Percentiles rank a stretch among this genome's conserved stretches.
Conservation (phyloP, 139 green algal genomes). For the Chlorella sp. region DNA sequence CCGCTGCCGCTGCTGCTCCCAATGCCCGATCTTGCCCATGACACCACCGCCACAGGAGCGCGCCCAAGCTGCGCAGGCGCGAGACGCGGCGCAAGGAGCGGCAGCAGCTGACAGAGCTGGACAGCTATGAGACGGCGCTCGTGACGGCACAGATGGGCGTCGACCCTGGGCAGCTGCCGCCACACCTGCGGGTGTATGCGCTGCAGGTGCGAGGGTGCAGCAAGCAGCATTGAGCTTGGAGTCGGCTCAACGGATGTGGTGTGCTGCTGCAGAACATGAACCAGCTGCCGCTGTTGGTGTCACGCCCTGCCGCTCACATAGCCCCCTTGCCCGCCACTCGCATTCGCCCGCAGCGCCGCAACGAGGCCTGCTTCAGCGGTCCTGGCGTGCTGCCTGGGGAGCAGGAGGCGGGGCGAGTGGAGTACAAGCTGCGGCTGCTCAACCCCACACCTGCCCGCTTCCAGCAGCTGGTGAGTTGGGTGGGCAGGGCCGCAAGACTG, state of each 20-base stretch:
- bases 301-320: no score
- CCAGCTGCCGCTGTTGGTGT: no score
- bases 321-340: no score
- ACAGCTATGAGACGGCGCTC: background rate
- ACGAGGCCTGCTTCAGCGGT: slow-evolving; percentile 52
- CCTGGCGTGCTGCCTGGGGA: slow-evolving; percentile 64
- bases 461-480: slow-evolving; percentile 80
- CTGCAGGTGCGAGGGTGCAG: background rate
- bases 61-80: background rate
- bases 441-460: slow-evolving; percentile 70
- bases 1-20: no score
- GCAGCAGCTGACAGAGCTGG: background rate
- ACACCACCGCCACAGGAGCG: background rate
- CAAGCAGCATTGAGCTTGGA: no score
- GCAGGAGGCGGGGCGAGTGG: slow-evolving; percentile 79
- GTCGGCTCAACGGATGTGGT: no score
- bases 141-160: background rate
- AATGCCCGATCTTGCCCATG: background rate
- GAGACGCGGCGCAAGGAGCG: background rate
- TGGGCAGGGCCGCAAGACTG: background rate
- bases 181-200: slow-evolving; percentile 10
- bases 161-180: background rate
- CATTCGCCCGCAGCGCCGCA: background rate
- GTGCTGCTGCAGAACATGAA: no score
- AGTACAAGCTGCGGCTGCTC: slow-evolving; percentile 88